Conservation (phyloP, 192 early-diverging fungal genomes). For the Martensiomyces pterosporus region DNA sequence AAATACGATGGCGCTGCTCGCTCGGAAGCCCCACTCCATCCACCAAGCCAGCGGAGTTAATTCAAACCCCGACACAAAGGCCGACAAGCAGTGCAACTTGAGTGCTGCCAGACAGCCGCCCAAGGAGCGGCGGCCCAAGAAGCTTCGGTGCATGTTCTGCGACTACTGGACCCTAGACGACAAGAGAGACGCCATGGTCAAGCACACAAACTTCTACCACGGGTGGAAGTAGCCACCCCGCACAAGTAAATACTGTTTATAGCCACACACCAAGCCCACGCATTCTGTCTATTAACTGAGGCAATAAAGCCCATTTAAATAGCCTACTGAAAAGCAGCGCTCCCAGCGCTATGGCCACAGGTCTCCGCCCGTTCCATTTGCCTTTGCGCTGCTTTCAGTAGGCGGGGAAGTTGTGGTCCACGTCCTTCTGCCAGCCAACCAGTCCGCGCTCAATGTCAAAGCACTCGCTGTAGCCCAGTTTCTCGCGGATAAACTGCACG, state of each 20-base stretch:
- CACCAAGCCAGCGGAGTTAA: too few species aligned
- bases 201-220: background rate
- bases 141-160: background rate
- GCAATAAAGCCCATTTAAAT: too few species aligned
- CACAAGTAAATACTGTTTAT: too few species aligned
- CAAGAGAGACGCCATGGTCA: background rate
- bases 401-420: slow-evolving; percentile 79
- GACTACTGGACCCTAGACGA: background rate
- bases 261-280: too few species aligned
- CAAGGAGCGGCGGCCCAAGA: background rate
- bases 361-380: too few species aligned
- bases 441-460: slow-evolving; percentile 85
- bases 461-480: slow-evolving; percentile 56
- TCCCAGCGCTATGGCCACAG: too few species aligned
- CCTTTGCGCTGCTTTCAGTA: too few species aligned
- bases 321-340: too few species aligned
- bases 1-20: slow-evolving; percentile 13
- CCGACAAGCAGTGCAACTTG: background rate
- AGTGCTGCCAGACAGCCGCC: background rate
- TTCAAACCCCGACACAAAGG: background rate
- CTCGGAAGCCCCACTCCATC: too few species aligned
- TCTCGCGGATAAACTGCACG: slow-evolving; percentile 65
- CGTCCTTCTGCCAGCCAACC: slow-evolving; percentile 63
- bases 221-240: background rate
- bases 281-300: too few species aligned